These are phyloP conservation scores for barley (Hordeum vulgare) DNA, from an alignment of 176 grass and related monocot genomes.

Conservation along the genomic window MorexV3_pseudomolecules_assembly NC_058522.1:521339693-521340192, in stretches of 20 bases:
- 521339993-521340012: slow-evolving; percentile 45
- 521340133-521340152: slow-evolving; percentile 17
- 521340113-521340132: neutral
- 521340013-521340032: slow-evolving; percentile 26
- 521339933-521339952: too few relatives aligned
- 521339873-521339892: slow-evolving; percentile 34
- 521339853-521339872: slow-evolving; percentile 32
- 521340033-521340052: neutral
- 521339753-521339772: neutral
- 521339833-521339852: neutral
- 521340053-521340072: too few relatives aligned
- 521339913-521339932: slow-evolving; percentile 46
- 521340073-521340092: neutral
- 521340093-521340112: neutral
- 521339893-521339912: slow-evolving; percentile 41
- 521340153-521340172: slow-evolving; percentile 5
- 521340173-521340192: neutral
- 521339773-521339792: slow-evolving; percentile 26
- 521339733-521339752: neutral
- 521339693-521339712: neutral
- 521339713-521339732: neutral
- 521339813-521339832: slow-evolving; percentile 12
- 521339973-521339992: neutral
- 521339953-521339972: neutral
- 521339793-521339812: slow-evolving; percentile 2